Evolutionary conservation across 2,329 filamentous ascomycete species (phyloP), one percentile per base, ranked within the genome.

Genomic region (Harringtonia aguacate): DNA sequence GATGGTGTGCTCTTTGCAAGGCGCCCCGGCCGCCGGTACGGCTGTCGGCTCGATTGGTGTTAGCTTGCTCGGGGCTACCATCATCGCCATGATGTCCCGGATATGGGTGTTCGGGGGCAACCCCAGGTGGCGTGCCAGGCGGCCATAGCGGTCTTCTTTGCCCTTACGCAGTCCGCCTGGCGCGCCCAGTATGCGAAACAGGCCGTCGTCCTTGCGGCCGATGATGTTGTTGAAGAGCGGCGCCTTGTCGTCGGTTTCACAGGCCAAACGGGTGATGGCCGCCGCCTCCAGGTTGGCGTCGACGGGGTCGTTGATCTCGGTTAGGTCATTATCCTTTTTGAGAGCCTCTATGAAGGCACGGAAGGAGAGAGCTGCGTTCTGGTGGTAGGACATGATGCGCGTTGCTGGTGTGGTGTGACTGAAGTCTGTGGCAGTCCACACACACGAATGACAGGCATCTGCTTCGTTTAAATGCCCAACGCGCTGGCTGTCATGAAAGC

Each of bases 161-260:
- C 56, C 51, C 3, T 50, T 56, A 1, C 66, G 53, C 0, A 72
- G 56, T 1, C 59, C 61, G 4, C 54, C 63, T 0, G 69, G 61
- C 0, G 63, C 64, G 20, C 68, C 70, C 5, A 74, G 59, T 20
- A 73, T 72, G 10, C 68, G 58, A 48, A 58, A 73, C 1, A 74
- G 56, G 9, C 70, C 70, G 33, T 69, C 51, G 28, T 64, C 51
- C 22, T 65, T 51, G 13, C 29, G 34, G 2, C 70, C 70, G 42
- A 64, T 69, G 43, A 74, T 45, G 22, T 73, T 74, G 54, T 72
- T 69, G 60, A 74, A 72, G 0, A 75, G 60, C 0, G 70, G 69
- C 1, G 70, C 70, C 40, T 68, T 69, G 44, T 61, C 63, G 36
- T 69, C 51, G 0, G 56, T 63, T 47, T 74, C 70, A 46, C 60